Conservation (phyloP, 257 asterid species). For the Solanum gracilifrons region DNA sequence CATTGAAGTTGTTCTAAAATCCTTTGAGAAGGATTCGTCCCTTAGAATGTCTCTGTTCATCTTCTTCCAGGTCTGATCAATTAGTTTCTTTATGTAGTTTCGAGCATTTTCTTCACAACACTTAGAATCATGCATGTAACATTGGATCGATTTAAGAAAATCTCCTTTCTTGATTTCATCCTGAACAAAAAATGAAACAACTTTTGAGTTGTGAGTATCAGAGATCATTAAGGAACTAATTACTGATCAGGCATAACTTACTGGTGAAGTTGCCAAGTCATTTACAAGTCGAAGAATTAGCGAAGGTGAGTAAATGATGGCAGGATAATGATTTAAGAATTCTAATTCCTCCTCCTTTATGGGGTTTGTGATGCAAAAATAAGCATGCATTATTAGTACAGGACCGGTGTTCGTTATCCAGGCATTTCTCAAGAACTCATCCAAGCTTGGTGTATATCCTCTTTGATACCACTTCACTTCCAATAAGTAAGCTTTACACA, state of each 20-base stretch:
- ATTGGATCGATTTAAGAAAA: slow-evolving; percentile 30
- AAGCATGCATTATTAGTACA: slow-evolving; percentile 12
- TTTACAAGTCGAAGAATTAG: slow-evolving; percentile 33
- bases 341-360: slow-evolving; percentile 16
- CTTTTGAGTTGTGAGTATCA: neutral
- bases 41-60: slow-evolving; percentile 27
- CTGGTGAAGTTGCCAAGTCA: slow-evolving; percentile 46
- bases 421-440: slow-evolving; percentile 24
- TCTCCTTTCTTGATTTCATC: slow-evolving; percentile 41
- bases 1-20: slow-evolving; percentile 15
- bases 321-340: slow-evolving; percentile 9
- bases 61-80: slow-evolving; percentile 17
- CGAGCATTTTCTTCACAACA: slow-evolving; percentile 35
- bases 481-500: slow-evolving; percentile 18
- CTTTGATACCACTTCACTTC: slow-evolving; percentile 39
- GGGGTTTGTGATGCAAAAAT: slow-evolving; percentile 21
- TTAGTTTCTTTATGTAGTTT: slow-evolving; percentile 8
- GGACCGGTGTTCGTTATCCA: slow-evolving; percentile 32
- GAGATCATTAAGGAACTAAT: neutral
- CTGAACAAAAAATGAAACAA: slow-evolving; percentile 3
- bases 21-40: slow-evolving; percentile 10
- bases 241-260: slow-evolving; percentile 6
- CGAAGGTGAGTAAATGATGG: slow-evolving; percentile 24
- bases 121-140: slow-evolving; percentile 32
- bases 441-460: slow-evolving; percentile 23